Conservation (phyloP, 73 alveolate species). For the Uronychia binucleata region DNA sequence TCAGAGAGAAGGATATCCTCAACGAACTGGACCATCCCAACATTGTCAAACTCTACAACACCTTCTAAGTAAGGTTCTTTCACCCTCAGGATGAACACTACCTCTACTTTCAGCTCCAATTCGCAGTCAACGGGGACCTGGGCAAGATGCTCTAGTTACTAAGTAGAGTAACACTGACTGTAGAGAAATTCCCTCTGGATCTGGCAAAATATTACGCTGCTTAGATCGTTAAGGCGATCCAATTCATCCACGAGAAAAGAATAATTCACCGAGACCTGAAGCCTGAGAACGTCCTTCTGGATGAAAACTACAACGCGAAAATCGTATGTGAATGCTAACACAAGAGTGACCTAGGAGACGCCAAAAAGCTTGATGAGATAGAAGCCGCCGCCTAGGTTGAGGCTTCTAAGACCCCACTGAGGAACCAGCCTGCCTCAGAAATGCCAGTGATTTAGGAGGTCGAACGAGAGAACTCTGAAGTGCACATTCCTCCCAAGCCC, state of each 20-base stretch:
- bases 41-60: neutral
- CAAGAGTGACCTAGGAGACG: constrained; percentile 69
- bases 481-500: too few relatives aligned
- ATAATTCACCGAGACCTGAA: constrained; percentile 76
- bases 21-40: neutral
- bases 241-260: constrained; percentile 48
- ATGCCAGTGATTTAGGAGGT: neutral
- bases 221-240: constrained; percentile 62
- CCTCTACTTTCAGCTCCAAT: neutral
- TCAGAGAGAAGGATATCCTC: neutral
- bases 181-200: constrained; percentile 30
- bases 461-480: neutral
- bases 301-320: constrained; percentile 63
- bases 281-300: constrained; percentile 75
- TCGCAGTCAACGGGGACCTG: neutral
- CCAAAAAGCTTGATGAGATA: constrained; percentile 38
- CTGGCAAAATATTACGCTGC: constrained; percentile 69
- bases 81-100: neutral
- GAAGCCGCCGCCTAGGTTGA: too few relatives aligned
- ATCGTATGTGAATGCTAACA: constrained; percentile 47
- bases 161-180: neutral
- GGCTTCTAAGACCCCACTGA: neutral
- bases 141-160: neutral
- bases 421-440: neutral
- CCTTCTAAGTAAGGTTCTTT: too few relatives aligned